Evolutionary conservation across 2,329 filamentous ascomycete species (phyloP).

Genomic region (Trichoderma polysporum): DNA sequence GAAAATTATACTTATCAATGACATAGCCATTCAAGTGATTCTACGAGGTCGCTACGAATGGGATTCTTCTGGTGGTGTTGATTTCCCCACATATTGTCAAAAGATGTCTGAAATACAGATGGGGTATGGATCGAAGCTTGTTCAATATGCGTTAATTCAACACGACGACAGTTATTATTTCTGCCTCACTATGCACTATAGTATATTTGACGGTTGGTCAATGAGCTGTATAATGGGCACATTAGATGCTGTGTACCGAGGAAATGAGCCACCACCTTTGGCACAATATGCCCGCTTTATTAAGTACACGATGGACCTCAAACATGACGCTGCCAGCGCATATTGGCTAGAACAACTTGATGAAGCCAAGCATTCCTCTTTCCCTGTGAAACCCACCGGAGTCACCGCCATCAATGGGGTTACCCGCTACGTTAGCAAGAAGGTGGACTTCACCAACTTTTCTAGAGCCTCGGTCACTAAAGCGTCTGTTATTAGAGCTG

Average conservation of each 20-base stretch:
- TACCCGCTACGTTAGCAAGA: slow-evolving; percentile 1
- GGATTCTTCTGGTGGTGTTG: neutral
- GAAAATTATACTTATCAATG: neutral
- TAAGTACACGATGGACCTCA: neutral
- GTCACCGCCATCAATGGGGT: neutral
- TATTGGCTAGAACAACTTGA: slow-evolving; percentile 8
- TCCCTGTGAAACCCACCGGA: neutral
- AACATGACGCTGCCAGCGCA: neutral
- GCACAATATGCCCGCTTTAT: slow-evolving; percentile 2
- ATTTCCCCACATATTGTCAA: neutral
- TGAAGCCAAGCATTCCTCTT: neutral
- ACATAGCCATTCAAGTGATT: neutral
- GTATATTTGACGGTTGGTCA: slow-evolving; percentile 16
- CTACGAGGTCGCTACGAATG: neutral
- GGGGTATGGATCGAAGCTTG: neutral
- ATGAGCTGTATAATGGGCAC: neutral
- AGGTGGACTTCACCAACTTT: neutral
- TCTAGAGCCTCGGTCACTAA: slow-evolving; percentile 2
- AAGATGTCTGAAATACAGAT: neutral
- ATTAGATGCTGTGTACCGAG: neutral
- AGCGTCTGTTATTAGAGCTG: slow-evolving; percentile 25
- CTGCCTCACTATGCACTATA: neutral
- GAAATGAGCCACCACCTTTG: slow-evolving; percentile 13
- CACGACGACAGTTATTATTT: neutral
- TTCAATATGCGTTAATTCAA: neutral